These are phyloP conservation scores for Purshia tridentata DNA, from an alignment of 306 rosid genomes.

Conservation along the genomic window DNA sequence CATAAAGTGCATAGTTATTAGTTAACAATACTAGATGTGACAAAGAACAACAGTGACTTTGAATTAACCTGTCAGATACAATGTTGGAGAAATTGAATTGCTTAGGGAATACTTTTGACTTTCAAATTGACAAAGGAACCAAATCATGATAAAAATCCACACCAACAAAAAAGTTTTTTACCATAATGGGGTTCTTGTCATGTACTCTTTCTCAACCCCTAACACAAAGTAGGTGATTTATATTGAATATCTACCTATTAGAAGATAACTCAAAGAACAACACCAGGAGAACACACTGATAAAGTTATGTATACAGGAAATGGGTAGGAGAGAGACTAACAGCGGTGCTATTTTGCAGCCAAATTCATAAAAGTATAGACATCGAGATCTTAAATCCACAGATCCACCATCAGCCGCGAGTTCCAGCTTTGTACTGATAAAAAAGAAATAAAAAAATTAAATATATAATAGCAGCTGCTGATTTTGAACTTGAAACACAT, in stretches of 20 bases:
- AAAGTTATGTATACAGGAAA: slow-evolving; percentile 5
- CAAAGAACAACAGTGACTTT: neutral
- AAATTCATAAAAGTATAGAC: slow-evolving; percentile 84
- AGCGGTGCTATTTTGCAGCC: slow-evolving; percentile 95
- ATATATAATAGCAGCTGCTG: neutral
- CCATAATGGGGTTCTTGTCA: neutral
- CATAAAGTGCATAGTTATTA: neutral
- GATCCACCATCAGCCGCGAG: slow-evolving; percentile 81
- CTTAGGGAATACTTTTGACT: neutral
- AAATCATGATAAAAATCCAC: neutral
- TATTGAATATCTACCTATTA: neutral
- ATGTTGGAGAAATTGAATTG: neutral
- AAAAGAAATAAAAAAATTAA: neutral
- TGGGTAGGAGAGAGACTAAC: slow-evolving; percentile 44
- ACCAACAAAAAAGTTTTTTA: neutral
- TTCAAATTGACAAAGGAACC: slow-evolving; percentile 3
- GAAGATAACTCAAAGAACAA: neutral
- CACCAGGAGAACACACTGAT: neutral
- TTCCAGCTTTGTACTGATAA: slow-evolving; percentile 78
- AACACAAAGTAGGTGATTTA: neutral
- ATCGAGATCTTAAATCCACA: slow-evolving; percentile 80
- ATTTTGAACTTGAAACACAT: slow-evolving; percentile 8
- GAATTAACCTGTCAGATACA: neutral
- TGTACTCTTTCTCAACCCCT: neutral
- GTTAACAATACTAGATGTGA: neutral